These are phyloP conservation scores for Manihot esculenta DNA, from an alignment of 441 rosid genomes.

Conservation along the genomic window DNA sequence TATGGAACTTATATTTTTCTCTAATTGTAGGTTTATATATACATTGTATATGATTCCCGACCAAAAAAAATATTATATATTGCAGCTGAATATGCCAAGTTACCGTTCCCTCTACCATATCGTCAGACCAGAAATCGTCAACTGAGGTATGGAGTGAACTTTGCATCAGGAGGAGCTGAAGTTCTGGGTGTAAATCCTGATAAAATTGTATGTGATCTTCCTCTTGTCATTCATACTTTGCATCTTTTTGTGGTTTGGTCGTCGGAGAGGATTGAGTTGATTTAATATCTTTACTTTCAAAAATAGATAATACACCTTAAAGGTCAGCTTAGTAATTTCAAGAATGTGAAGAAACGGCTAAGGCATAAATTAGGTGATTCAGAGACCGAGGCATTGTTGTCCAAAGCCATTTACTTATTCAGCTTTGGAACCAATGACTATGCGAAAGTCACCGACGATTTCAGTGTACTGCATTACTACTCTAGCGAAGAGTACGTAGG, in stretches of 20 bases:
- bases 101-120: constrained; percentile 30
- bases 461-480: background rate
- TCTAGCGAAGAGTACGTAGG: constrained; percentile 19
- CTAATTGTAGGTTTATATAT: background rate
- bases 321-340: constrained; percentile 26
- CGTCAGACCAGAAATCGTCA: constrained; percentile 14
- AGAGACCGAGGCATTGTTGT: constrained; percentile 12
- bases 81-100: constrained; percentile 23
- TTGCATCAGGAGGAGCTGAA: constrained; percentile 29
- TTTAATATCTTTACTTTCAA: background rate
- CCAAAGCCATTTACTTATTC: constrained; percentile 25
- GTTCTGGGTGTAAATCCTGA: constrained; percentile 22
- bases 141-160: constrained; percentile 19
- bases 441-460: background rate
- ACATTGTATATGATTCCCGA: too few species aligned
- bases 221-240: background rate
- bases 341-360: constrained; percentile 20
- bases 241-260: too few species aligned
- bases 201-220: constrained; percentile 3
- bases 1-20: constrained; percentile 6
- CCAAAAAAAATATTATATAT: background rate
- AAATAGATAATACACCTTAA: constrained; percentile 16
- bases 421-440: constrained; percentile 36
- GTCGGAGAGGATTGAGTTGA: too few species aligned
- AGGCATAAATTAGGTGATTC: constrained; percentile 18